These are phyloP conservation scores for Pseudonitzschia delicatissima DNA, from an alignment of 108 stramenopile species.

Conservation along the genomic window DNA sequence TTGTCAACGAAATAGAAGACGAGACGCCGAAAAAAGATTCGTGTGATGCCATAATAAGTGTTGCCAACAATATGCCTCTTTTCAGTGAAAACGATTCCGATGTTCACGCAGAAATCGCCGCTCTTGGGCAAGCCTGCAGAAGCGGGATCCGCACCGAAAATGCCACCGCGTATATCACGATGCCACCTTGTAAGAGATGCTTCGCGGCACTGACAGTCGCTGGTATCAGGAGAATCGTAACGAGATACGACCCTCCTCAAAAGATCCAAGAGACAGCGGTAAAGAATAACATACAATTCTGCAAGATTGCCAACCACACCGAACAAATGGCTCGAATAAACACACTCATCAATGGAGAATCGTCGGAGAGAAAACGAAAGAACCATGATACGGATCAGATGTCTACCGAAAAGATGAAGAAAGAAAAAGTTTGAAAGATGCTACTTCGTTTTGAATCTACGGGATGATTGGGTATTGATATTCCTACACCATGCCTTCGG, in stretches of 20 bases:
- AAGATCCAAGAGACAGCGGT: conserved; percentile 10
- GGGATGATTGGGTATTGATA: not conserved
- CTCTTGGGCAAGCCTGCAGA: conserved; percentile 46
- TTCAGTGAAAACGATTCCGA: conserved; percentile 48
- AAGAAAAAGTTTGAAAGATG: not conserved
- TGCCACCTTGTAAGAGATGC: conserved; percentile 79
- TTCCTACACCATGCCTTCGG: conserved; percentile 12
- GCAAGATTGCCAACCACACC: conserved; percentile 4
- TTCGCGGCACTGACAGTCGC: conserved; percentile 53
- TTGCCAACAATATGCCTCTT: conserved; percentile 49
- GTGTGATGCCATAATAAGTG: conserved; percentile 38
- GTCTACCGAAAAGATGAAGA: not conserved
- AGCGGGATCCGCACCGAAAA: conserved; percentile 5
- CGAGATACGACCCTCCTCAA: conserved; percentile 7
- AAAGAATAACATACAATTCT: conserved; percentile 20
- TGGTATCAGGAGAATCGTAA: conserved; percentile 58
- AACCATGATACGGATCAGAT: not conserved
- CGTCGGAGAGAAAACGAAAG: conserved; percentile 17
- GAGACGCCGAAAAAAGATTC: not conserved
- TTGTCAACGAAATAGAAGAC: conserved; percentile 30
- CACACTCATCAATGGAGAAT: conserved; percentile 13
- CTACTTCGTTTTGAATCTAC: not conserved
- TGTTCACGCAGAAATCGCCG: conserved; percentile 71
- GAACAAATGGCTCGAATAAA: conserved; percentile 22
- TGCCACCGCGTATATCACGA: conserved; percentile 58